Conservation (phyloP, 768 basidiomycete species). For the Pulveroboletus sp. region DNA sequence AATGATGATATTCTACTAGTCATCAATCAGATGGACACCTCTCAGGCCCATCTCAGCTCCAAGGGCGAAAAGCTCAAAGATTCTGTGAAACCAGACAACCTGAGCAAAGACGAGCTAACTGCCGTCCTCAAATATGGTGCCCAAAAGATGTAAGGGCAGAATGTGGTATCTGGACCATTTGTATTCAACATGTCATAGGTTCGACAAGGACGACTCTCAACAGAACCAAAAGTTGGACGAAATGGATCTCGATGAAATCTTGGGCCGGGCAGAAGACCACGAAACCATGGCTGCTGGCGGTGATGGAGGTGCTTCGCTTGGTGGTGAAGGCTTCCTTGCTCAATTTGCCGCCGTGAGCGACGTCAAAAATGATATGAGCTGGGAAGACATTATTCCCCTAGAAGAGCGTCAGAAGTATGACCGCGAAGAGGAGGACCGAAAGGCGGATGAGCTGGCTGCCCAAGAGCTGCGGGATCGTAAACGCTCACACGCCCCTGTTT, state of each 20-base stretch:
- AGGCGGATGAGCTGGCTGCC: constrained; percentile 66
- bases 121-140: constrained; percentile 99
- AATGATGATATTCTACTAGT: constrained; percentile 47
- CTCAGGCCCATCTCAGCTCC: constrained; percentile 90
- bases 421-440: constrained; percentile 73
- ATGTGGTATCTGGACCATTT: constrained; percentile 1
- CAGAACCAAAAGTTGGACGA: constrained; percentile 97
- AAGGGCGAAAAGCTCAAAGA: constrained; percentile 68
- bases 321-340: constrained; percentile 94
- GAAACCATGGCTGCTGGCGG: constrained; percentile 84
- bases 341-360: constrained; percentile 96
- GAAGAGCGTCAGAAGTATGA: constrained; percentile 87
- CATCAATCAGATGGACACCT: constrained; percentile 99
- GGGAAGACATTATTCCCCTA: constrained; percentile 98
- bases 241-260: constrained; percentile 98
- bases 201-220: constrained; percentile 92
- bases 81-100: constrained; percentile 70
- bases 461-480: constrained; percentile 75
- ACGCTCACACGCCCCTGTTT: constrained; percentile 80
- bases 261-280: constrained; percentile 95
- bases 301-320: constrained; percentile 90
- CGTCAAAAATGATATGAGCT: constrained; percentile 97
- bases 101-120: constrained; percentile 94
- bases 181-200: constrained; percentile 49
- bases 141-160: constrained; percentile 78